Conservation (phyloP, 768 basidiomycete species). For the Auriscalpium microsporum region DNA sequence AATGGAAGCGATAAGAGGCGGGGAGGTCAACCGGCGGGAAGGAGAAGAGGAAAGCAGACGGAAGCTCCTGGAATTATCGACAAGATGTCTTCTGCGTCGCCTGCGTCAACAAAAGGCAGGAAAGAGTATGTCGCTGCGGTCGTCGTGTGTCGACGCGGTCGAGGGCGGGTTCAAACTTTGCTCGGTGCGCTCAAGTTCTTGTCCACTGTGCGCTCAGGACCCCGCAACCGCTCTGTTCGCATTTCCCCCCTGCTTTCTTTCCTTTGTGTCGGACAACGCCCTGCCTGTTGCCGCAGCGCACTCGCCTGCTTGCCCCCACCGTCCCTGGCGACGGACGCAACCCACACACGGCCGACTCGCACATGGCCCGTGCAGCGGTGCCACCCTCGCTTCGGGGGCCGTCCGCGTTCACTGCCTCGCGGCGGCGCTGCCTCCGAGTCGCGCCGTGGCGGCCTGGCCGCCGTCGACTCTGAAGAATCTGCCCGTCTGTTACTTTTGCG, state of each 20-base stretch:
- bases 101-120: not conserved
- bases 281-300: not conserved
- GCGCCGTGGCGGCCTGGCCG: too few relatives aligned
- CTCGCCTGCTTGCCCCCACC: not conserved
- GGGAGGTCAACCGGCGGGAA: constrained; percentile 4
- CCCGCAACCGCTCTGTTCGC: not conserved
- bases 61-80: not conserved
- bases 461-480: too few relatives aligned
- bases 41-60: constrained; percentile 5
- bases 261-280: not conserved
- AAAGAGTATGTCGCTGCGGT: not conserved
- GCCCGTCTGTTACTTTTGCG: too few relatives aligned
- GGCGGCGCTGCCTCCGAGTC: too few relatives aligned
- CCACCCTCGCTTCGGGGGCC: not conserved
- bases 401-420: too few relatives aligned
- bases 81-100: not conserved
- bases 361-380: constrained; percentile 3
- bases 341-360: not conserved
- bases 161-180: not conserved
- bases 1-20: constrained; percentile 15
- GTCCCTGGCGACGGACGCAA: not conserved
- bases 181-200: not conserved
- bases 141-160: not conserved
- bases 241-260: not conserved
- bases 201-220: not conserved